Evolutionary conservation across 2,329 filamentous ascomycete genomes (phyloP), one percentile per base, ranked within the genome.

Genomic region (Fusarium sp.): DNA sequence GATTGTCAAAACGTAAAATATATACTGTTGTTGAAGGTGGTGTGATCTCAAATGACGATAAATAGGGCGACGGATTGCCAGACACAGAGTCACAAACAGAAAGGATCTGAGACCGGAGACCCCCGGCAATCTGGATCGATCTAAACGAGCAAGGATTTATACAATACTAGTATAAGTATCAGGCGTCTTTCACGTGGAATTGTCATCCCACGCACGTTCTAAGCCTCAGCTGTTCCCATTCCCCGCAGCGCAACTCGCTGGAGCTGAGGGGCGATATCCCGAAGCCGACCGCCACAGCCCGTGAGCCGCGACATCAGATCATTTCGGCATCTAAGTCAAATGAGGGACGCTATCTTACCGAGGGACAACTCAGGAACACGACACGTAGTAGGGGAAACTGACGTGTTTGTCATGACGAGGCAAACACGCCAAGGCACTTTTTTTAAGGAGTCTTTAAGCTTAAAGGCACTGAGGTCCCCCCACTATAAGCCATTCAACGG

Each of bases 221-320:
- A 6, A 41, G 36, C 22, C 26, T 42, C 45, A 68, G 36, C 56
- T 67, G 31, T 60, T 41, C 20, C 35, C 5, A 39, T 55, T 65
- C 73, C 70, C 74, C 70, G 66, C 68, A 67, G 41, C 52, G 56
- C 49, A 56, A 56, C 26, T 39, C 35, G 24, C 33, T 39, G 35
- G 22, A n/a, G 36, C 52, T 28, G 47, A 28, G 63, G 35, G 70
- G 64, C 63, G 70, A 60, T 44, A 55, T 55, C 58, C 74, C 73
- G 75, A 70, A 74, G 66, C 67, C 75, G 74, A 68, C 66, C 72
- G 42, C 35, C 35, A 58, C 55, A 75, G 67, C 76, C 57, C 33
- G 56, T 59, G 49, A 45, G 22, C 35, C 35, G n/a, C 47, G 54
- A 63, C 56, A 77, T 78, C 76, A 72, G 63, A 67, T 61, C 65